Evolutionary conservation across 1,284 basidiomycete genomes (phyloP), one percentile per base, ranked within the genome.

Genomic region (Athelia sp.): DNA sequence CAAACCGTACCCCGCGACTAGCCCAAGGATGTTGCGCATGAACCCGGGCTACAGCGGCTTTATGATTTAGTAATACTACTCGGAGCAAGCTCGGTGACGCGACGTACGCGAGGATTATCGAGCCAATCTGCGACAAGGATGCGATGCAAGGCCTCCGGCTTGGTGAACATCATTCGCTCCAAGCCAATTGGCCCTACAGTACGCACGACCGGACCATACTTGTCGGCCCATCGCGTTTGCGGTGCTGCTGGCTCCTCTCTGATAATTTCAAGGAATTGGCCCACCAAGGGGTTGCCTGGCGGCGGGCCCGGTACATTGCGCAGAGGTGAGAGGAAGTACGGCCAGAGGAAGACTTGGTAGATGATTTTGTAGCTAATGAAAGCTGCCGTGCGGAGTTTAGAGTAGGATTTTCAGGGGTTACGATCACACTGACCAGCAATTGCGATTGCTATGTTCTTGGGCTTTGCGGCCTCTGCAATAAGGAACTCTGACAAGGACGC

Each of bases 181-280:
- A 72, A 61, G 10, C 75, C 75, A 11, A 78, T 22, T 1, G 73
- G 69, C 2, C 75, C 75, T 9, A 76, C 67, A 29, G 65, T 65
- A 26, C 73, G 67, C 4, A 77, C 68, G 13, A 69, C 58, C 3
- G 70, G 66, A 0, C 74, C 74, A 45, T 76, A 63, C 29, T 67
- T 46, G 49, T 76, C 73, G 21, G 71, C 66, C 75, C 75, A 77
- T 54, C 67, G 63, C 36, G 69, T 65, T 46, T 74, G 71, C 2
- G 72, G 67, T n/a, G 71, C 69, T 15, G 74, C 72, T 19, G 71
- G 63, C 59, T 75, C 74, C 1, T 65, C 61, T 2, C 58, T 55
- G 35, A 74, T 66, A 45, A 78, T 73, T 6, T 4, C 13, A 4
- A 13, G 6, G 13, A 29, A 13, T 13, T 68, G 68, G 13, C 75